Conservation (phyloP, 805 yeast species). For the Nematodospora valgi region DNA sequence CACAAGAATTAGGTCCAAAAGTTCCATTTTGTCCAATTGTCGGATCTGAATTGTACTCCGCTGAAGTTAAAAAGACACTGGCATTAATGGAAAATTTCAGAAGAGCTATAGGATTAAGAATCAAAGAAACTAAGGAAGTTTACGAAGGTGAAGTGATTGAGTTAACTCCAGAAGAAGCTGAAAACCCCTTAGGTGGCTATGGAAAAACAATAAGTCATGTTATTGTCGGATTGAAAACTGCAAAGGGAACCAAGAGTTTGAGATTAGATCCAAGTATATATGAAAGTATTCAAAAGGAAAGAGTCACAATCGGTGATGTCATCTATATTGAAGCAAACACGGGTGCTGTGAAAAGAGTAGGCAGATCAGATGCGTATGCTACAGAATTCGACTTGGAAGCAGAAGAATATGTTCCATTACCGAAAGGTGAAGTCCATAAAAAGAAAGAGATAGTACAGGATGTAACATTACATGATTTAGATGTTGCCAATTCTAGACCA, state of each 20-base stretch:
- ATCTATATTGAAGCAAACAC: constrained; percentile 96
- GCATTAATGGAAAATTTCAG: constrained; percentile 95
- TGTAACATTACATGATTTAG: constrained; percentile 93
- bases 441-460: constrained; percentile 98
- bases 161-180: constrained; percentile 92
- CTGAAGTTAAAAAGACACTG: constrained; percentile 97
- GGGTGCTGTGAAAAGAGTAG: constrained; percentile 95
- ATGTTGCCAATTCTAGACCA: constrained; percentile 94
- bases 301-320: constrained; percentile 93
- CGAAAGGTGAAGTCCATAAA: constrained; percentile 98
- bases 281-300: constrained; percentile 91
- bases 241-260: constrained; percentile 84
- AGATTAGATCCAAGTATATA: constrained; percentile 91
- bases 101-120: constrained; percentile 92
- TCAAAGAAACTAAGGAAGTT: constrained; percentile 95
- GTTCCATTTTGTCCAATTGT: constrained; percentile 98
- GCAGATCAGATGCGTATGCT: constrained; percentile 97
- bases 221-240: constrained; percentile 87
- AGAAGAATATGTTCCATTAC: constrained; percentile 96
- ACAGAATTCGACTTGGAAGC: constrained; percentile 98
- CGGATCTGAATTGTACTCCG: constrained; percentile 88
- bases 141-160: constrained; percentile 98
- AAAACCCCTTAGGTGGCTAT: constrained; percentile 95
- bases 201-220: constrained; percentile 96
- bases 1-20: constrained; percentile 94